Base-by-base conservation (phyloP, 2,329 filamentous ascomycete species). In the Zymoseptoria pseudotritici region DNA sequence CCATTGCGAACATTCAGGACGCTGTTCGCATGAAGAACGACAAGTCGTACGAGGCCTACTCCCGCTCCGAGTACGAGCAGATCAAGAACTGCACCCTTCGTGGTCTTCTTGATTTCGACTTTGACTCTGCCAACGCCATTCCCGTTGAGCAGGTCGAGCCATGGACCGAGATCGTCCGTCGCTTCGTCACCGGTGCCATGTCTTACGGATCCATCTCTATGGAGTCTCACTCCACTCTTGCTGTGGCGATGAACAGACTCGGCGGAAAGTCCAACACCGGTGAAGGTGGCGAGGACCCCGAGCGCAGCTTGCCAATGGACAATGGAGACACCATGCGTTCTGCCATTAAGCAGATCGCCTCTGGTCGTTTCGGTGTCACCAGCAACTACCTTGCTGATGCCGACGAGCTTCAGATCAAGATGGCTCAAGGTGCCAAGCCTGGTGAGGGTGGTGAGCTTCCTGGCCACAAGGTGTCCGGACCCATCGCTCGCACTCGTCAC, bases 191-290 rank as follows among this genome's bases (percentile, higher is more conserved):
- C 49, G 93, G 93, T 73, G 93, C 93, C 68, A 97, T 97, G 93
- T 97, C 93, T 2, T 97, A 97, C 73, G 93, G 93, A 54, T 97
- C 93, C 50, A 97, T 97, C 70, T 97, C 93, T 5, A 96, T 97
- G 91, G 93, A 97, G 75, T 93, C 93, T 57, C 93, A 97, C 79
- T 96, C 93, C 19, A 97, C 93, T 11, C 81, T 97, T 54, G 93
- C 93, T 66, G 88, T 97, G 58, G 93, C 93, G 65, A 96, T 97
- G 92, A 97, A 97, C 79, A 84, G 93, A 67, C 83, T 97, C 50
- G 93, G 93, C 50, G 93, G 93, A 70, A 97, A 97, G 79, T 97
- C 92, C 50, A 97, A 97, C 80, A 97, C 93, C 55, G 93, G 93
- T 71, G 93, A 97, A 78, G 93, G 93, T 83, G 93, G 93, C 77